Evolutionary conservation across 345 rosid genomes (phyloP), one percentile per base, ranked within the genome.

Genomic region (Psidium guajava): DNA sequence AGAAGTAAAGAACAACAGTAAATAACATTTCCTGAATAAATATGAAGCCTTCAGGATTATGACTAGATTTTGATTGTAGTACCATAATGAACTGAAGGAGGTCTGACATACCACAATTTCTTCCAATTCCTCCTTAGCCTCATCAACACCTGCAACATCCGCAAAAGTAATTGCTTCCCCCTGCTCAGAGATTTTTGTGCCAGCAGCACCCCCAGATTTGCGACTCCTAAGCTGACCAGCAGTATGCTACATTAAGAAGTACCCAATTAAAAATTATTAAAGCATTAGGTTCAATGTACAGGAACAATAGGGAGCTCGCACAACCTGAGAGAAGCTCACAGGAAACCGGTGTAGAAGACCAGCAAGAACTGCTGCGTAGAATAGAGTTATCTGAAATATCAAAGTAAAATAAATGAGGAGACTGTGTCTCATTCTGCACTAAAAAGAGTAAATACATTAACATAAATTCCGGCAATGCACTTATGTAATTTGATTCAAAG

Each of bases 121-220:
- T 91, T 97, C 98, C 49, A 97, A 91, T 92, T 97, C 99, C 90
- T 97, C 99, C 91, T 95, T 97, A 21, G 99, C 99, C 88, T 96
- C 99, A 91, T 97, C 98, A 36, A 96, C 95, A 85, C 99, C 99
- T 50, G 99, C 99, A 87, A 97, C 98, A 85, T 97, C 99, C 83
- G 99, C 95, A 92, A 97, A 97, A 83, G 95, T 94, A 83, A 97
- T 93, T 61, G 90, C 81, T 87, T 93, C 98, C 83, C 96, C 97
- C 85, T 92, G 96, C 36, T 91, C 96, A 50, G 95, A 84, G n/a
- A 85, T 93, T 90, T 94, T 93, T 32, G 92, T 86, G 86, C 94
- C 92, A 84, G 89, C 91, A 69, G 95, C 82, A 85, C 96, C 94
- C 83, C 95, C 92, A 73, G 98, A 85, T 82, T 96, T 96, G 54